Evolutionary conservation across 164 flowering plant species (phyloP).

Genomic region (Brasenia schreberi): DNA sequence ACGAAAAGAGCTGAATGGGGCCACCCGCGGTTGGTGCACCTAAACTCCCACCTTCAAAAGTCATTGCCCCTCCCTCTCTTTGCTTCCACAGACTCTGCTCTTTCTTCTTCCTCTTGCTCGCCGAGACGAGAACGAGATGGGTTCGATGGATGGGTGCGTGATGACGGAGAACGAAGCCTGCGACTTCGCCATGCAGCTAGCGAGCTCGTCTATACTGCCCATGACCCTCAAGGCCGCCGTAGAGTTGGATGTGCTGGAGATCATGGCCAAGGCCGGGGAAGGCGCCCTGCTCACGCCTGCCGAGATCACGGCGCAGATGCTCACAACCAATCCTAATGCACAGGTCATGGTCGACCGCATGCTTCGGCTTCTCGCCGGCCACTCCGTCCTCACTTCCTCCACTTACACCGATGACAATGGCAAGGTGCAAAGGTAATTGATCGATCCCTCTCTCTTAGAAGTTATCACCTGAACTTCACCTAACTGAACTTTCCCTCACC

Average conservation of each 20-base stretch:
- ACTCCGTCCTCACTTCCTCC: slow-evolving; percentile 44
- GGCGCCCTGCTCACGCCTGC: slow-evolving; percentile 38
- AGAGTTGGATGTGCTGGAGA: slow-evolving; percentile 68
- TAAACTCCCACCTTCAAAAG: background rate
- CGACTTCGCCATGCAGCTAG: slow-evolving; percentile 52
- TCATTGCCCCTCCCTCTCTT: background rate
- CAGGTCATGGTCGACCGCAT: slow-evolving; percentile 65
- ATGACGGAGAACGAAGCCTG: slow-evolving; percentile 34
- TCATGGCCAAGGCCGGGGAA: slow-evolving; percentile 44
- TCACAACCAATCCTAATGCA: slow-evolving; percentile 53
- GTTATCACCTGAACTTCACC: too few species aligned
- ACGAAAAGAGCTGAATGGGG: background rate
- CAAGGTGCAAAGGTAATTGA: background rate
- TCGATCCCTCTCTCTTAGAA: background rate
- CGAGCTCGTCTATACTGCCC: slow-evolving; percentile 48
- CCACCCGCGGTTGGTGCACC: background rate
- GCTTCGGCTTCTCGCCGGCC: slow-evolving; percentile 54
- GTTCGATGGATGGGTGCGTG: slow-evolving; percentile 1
- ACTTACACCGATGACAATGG: slow-evolving; percentile 11
- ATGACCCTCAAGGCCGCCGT: slow-evolving; percentile 61
- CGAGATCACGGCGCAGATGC: slow-evolving; percentile 49
- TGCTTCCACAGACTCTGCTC: background rate
- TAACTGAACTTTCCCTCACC: too few species aligned
- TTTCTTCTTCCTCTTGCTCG: background rate
- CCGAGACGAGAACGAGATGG: background rate